A percentile compares a stretch with the other conserved stretches of the same genome.
Conservation (phyloP, 345 rosid genomes). For the Brassica juncea region DNA sequence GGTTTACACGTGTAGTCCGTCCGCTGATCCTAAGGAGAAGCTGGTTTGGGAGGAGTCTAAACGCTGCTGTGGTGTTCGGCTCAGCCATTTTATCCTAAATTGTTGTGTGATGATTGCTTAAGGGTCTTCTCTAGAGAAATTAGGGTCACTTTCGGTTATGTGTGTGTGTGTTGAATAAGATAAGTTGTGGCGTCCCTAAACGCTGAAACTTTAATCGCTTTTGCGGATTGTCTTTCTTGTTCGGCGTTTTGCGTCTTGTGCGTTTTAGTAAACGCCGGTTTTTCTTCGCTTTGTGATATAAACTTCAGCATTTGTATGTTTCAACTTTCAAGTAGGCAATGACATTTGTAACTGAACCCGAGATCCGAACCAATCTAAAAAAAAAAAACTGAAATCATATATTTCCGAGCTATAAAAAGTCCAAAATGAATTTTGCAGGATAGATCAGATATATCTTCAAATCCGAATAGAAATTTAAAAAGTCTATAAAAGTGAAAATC, state of each 20-base stretch:
- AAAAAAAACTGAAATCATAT: background rate
- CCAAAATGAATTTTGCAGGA: background rate
- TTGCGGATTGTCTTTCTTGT: background rate
- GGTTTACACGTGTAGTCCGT: constrained; percentile 71
- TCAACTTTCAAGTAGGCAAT: background rate
- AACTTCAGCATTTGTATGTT: constrained; percentile 9
- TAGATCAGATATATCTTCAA: background rate
- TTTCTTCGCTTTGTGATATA: background rate
- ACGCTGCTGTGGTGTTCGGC: constrained; percentile 52
- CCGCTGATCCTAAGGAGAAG: constrained; percentile 34
- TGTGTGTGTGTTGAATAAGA: constrained; percentile 23
- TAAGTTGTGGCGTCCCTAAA: constrained; percentile 8
- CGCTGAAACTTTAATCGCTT: constrained; percentile 36
- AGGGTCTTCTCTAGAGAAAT: constrained; percentile 11
- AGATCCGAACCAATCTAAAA: background rate
- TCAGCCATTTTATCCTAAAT: constrained; percentile 72
- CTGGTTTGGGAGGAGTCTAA: constrained; percentile 64
- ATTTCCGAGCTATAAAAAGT: background rate
- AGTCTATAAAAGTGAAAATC: background rate
- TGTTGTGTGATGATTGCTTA: constrained; percentile 83
- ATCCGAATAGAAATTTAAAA: too few species aligned
- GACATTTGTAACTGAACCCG: background rate
- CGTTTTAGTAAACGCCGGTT: constrained; percentile 3
- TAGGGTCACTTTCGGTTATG: background rate
- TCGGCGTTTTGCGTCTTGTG: constrained; percentile 10